Evolutionary conservation across 345 rosid species (phyloP), one percentile per base, ranked within the genome.

Genomic region (Camelina hispida): DNA sequence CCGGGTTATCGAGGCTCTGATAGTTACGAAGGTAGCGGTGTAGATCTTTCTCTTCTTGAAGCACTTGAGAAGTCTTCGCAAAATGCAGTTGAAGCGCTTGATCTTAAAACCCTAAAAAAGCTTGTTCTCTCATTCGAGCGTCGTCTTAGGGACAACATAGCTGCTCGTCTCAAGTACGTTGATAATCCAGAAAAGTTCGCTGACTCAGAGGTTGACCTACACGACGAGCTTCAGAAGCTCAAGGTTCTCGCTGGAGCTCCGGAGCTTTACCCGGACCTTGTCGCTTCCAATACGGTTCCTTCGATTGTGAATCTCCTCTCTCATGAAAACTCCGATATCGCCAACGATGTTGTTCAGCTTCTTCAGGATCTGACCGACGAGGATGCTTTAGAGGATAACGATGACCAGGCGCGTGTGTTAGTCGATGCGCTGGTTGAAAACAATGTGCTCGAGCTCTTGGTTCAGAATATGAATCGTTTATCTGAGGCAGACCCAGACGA

Each of bases 121-220:
- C 89, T 88, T 3, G 95, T 91, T 18, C 91, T 94, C 58, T 87
- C 98, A 68, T 94, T 94, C 85, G 98, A 94, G 85, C 95, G 97
- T 7, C 97, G 97, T 43, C 91, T 88, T 72, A 88, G 93, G 67
- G 98, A 94, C 68, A 94, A 94, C 85, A 94, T 91, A 61, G 97
- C 93, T 38, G 97, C 98, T 22, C 90, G 98, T 12, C 97, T 91
- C 82, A 94, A 94, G 85, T 91, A 89, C 73, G 88, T 88, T 0
- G 97, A 94, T 77, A 91, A 91, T 48, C 96, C 98, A 1, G 96
- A 94, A 2, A 83, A 85, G 20, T 94, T 94, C 71, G 97, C 98
- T 10, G 97, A 94, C 72, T 89, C 97, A 0, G 98, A 78, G 50
- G 72, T 78, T 59, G 81, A 78, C 46, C 87, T 93, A 50, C 98